These are phyloP conservation scores for Boletus albobrunnescens DNA, from an alignment of 1,284 basidiomycete species.

Conservation along the genomic window DNA sequence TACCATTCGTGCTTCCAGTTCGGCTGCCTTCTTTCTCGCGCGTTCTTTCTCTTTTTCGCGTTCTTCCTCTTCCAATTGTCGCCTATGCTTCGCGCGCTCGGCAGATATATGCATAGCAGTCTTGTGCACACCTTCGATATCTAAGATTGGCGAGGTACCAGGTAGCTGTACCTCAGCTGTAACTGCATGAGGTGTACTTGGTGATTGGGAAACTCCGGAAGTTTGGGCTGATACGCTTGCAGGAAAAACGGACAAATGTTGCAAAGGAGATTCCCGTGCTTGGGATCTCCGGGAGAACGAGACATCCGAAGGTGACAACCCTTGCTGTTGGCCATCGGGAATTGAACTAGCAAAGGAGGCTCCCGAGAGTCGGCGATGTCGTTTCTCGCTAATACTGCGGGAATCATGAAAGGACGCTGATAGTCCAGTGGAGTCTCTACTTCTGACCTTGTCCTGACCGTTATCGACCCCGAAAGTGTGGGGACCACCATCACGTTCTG, in stretches of 20 bases:
- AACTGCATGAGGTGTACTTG: conserved; percentile 40
- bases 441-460: conserved; percentile 18
- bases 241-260: conserved; percentile 35
- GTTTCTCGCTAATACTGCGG: conserved; percentile 20
- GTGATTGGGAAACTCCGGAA: conserved; percentile 28
- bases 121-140: conserved; percentile 71
- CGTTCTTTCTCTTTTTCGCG: conserved; percentile 80
- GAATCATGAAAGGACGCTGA: conserved; percentile 18
- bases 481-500: conserved; percentile 19
- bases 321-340: conserved; percentile 23
- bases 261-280: conserved; percentile 28
- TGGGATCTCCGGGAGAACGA: conserved; percentile 27
- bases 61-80: conserved; percentile 84
- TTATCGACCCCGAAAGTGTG: conserved; percentile 15
- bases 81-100: conserved; percentile 74
- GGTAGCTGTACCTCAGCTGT: conserved; percentile 35
- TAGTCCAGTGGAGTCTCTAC: conserved; percentile 16
- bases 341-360: conserved; percentile 29
- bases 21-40: conserved; percentile 80
- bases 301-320: conserved; percentile 20
- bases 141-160: conserved; percentile 40
- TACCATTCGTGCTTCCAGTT: conserved; percentile 75
- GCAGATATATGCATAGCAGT: conserved; percentile 88
- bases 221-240: conserved; percentile 6
- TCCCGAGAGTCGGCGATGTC: conserved; percentile 27